Conservation (phyloP, 805 yeast species). For the Yarrowia alimentaria region DNA sequence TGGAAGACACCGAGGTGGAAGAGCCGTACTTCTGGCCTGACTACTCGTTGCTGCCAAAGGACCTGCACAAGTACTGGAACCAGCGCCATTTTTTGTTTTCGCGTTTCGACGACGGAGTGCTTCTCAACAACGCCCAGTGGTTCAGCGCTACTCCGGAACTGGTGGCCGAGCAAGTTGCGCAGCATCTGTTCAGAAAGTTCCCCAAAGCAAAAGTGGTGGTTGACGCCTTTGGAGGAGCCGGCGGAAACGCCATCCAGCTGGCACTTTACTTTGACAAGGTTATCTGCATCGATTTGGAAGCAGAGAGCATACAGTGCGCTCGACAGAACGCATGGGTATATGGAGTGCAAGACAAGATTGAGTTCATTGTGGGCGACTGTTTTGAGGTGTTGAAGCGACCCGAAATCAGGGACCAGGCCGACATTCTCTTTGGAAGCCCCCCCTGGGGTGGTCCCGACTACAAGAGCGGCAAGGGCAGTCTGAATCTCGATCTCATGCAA, state of each 20-base stretch:
- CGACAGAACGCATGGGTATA: conserved; percentile 63
- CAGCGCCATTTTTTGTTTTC: conserved; percentile 61
- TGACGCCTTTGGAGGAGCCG: conserved; percentile 85
- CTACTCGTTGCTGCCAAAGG: background rate
- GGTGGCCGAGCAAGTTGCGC: conserved; percentile 52
- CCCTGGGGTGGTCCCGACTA: conserved; percentile 89
- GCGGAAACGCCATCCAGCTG: conserved; percentile 80
- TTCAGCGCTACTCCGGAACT: conserved; percentile 84
- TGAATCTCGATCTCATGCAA: too few species aligned
- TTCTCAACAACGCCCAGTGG: conserved; percentile 73
- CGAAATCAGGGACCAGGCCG: conserved; percentile 38
- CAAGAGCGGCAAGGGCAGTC: too few species aligned
- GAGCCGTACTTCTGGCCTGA: conserved; percentile 18
- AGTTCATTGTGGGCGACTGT: conserved; percentile 53
- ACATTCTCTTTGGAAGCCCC: conserved; percentile 68
- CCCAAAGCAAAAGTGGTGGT: conserved; percentile 41
- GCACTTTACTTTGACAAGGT: conserved; percentile 44
- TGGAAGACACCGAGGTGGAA: background rate
- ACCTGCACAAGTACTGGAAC: conserved; percentile 31
- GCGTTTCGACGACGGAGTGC: conserved; percentile 63
- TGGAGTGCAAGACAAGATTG: conserved; percentile 51
- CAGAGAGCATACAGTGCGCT: conserved; percentile 34
- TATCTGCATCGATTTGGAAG: conserved; percentile 35
- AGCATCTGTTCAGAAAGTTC: conserved; percentile 29
- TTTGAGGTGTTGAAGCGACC: conserved; percentile 34